phyloP scores from a whole-genome alignment of 108 stramenopile genomes.

The Nitzschia sp. region DNA sequence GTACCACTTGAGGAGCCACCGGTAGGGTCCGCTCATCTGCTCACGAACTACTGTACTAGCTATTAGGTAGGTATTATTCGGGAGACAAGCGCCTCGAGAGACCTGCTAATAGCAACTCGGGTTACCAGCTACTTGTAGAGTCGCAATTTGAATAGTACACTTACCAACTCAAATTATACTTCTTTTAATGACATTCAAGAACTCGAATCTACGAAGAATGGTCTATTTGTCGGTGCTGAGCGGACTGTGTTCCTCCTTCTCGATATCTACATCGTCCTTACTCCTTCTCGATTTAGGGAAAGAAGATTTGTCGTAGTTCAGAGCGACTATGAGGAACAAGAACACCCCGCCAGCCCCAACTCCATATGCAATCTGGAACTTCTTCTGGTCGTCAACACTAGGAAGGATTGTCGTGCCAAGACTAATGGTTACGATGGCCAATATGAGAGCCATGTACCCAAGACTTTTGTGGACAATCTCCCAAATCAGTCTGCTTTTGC shows the following conservation, averaged over 20 bases:
- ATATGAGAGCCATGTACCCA: constrained; percentile 7
- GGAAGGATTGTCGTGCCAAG: constrained; percentile 26
- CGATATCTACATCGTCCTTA: neutral
- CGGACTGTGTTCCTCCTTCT: neutral
- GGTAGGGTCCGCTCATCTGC: no score
- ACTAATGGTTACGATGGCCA: constrained; percentile 16
- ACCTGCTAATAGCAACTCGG: no score
- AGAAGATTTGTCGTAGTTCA: neutral
- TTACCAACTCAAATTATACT: no score
- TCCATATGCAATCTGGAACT: constrained; percentile 24
- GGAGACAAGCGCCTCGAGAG: no score
- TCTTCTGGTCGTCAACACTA: neutral
- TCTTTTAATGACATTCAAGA: no score
- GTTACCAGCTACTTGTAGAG: no score
- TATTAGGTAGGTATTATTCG: no score
- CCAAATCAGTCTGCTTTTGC: constrained; percentile 19
- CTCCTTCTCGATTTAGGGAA: neutral
- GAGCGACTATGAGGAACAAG: neutral
- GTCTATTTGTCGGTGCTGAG: no score
- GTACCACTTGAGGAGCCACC: no score
- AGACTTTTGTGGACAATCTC: constrained; percentile 22
- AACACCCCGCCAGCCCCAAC: constrained; percentile 15
- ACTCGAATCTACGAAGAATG: no score
- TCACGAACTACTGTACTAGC: no score
- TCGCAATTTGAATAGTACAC: no score